Evolutionary conservation across 2,329 filamentous ascomycete species (phyloP), one percentile per base, ranked within the genome.

Genomic region (Pleoardoris graminearum): DNA sequence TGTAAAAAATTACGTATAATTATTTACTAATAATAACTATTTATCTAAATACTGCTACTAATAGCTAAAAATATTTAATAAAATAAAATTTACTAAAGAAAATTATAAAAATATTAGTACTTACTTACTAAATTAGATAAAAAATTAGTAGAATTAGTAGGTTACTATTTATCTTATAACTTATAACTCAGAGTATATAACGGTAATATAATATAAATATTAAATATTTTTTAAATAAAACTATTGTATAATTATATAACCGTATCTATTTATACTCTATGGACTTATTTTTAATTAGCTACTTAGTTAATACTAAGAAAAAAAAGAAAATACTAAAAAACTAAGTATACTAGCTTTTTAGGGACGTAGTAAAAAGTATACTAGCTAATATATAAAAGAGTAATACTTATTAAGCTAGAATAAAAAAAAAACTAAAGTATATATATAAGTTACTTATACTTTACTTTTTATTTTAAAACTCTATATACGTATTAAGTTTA

Each of bases 51-150:
- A 58, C 44, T 54, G 50, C 32, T 4, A 46, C 38, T n/a, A 43
- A 46, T 23, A 54, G 48, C 41, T 35, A 38, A 19, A 51, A 23
- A 32, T 21, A 11, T 53, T 50, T 17, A 37, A 59, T 30, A 38
- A 59, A 39, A 4, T 8, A 17, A 43, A 58, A 43, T 50, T 53
- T 23, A 48, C 39, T 12, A 50, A 60, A 33, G 33, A 59, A 42
- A 52, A 59, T 37, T 58, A 59, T 30, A 42, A 39, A n/a, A 36
- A 55, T 44, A 45, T 50, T 30, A 57, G 25, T 38, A 51, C 48
- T 36, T 21, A 21, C 29, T 38, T 44, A 21, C 27, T 51, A n/a
- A n/a, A 51, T 38, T 17, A 22, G 17, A 51, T 55, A n/a, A 48
- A 58, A 46, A 47, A 46, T 29, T 38, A 39, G 32, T 57, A 39